These are phyloP conservation scores for Metschnikowia matae DNA, from an alignment of 805 yeast species.

Conservation along the genomic window DNA sequence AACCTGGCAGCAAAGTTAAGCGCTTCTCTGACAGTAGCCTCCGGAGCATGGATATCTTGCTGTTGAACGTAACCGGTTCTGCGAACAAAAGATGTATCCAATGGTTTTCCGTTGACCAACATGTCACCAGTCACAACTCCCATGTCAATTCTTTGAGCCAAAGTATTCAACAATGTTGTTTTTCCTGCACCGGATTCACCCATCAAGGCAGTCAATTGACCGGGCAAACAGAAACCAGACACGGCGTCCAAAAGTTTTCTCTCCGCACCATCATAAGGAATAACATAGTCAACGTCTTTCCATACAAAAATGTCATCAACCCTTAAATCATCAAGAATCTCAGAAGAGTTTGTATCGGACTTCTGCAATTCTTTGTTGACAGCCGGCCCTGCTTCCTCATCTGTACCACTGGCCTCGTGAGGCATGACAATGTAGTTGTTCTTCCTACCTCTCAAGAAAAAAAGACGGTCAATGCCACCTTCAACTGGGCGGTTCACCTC, in stretches of 20 bases:
- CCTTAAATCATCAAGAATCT: slow-evolving; percentile 12
- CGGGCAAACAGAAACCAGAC: slow-evolving; percentile 41
- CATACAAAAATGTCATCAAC: slow-evolving; percentile 38
- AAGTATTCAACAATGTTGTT: slow-evolving; percentile 50
- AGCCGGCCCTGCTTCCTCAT: slow-evolving; percentile 16
- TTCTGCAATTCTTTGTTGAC: slow-evolving; percentile 7
- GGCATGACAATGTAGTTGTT: slow-evolving; percentile 18
- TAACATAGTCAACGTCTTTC: slow-evolving; percentile 57
- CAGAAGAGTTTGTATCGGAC: slow-evolving; percentile 4
- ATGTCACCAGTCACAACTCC: slow-evolving; percentile 58
- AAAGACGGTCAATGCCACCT: slow-evolving; percentile 32
- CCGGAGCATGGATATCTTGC: slow-evolving; percentile 51
- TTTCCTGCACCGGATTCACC: slow-evolving; percentile 67
- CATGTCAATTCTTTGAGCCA: slow-evolving; percentile 50
- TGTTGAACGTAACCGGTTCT: slow-evolving; percentile 58
- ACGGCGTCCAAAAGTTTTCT: slow-evolving; percentile 33
- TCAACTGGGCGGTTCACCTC: slow-evolving; percentile 26
- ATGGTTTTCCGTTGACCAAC: slow-evolving; percentile 50
- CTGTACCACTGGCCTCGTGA: slow-evolving; percentile 9
- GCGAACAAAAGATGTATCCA: slow-evolving; percentile 49
- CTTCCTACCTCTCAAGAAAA: slow-evolving; percentile 26
- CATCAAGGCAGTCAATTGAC: slow-evolving; percentile 56
- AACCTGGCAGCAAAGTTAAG: slow-evolving; percentile 48
- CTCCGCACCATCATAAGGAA: slow-evolving; percentile 43
- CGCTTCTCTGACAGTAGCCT: slow-evolving; percentile 52